A percentile compares a stretch with the other conserved stretches of the same genome.
These are phyloP conservation scores for Colletotrichum lentis DNA, from an alignment of 2,329 filamentous ascomycete genomes.

Conservation along the genomic window DNA sequence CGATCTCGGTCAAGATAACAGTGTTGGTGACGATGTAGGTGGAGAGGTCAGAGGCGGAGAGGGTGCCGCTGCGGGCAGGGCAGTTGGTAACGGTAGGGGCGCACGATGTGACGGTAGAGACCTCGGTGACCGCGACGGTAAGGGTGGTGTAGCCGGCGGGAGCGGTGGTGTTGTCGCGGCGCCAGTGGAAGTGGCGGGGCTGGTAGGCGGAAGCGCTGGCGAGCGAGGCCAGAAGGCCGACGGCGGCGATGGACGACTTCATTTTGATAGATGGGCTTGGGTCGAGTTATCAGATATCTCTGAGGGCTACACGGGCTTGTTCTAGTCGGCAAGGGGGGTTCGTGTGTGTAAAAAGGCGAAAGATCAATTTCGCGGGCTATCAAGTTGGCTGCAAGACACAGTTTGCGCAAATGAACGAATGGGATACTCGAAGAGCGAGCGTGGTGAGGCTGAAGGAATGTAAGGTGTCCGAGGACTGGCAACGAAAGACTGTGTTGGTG, in stretches of 20 bases:
- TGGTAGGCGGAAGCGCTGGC: slow-evolving; percentile 53
- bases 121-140: slow-evolving; percentile 62
- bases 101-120: slow-evolving; percentile 67
- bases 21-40: slow-evolving; percentile 51
- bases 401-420: slow-evolving; percentile 38
- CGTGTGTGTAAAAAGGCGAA: slow-evolving; percentile 33
- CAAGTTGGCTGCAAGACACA: slow-evolving; percentile 38
- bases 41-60: slow-evolving; percentile 49
- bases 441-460: slow-evolving; percentile 37
- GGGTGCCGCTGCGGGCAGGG: slow-evolving; percentile 49
- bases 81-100: slow-evolving; percentile 67
- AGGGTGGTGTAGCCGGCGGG: slow-evolving; percentile 49
- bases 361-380: slow-evolving; percentile 38
- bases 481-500: slow-evolving; percentile 38
- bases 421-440: slow-evolving; percentile 31
- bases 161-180: slow-evolving; percentile 39
- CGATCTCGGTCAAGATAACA: slow-evolving; percentile 50
- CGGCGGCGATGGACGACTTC: slow-evolving; percentile 55
- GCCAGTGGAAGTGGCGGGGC: slow-evolving; percentile 47
- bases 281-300: slow-evolving; percentile 15
- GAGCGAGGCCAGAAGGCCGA: slow-evolving; percentile 56
- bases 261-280: slow-evolving; percentile 49
- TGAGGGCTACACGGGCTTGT: slow-evolving; percentile 5
- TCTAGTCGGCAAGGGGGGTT: slow-evolving; percentile 19
- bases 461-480: slow-evolving; percentile 38